Percentiles rank a stretch among this genome's conserved stretches.
Conservation (phyloP, 345 rosid genomes). For the Mallotus nudiflorus region DNA sequence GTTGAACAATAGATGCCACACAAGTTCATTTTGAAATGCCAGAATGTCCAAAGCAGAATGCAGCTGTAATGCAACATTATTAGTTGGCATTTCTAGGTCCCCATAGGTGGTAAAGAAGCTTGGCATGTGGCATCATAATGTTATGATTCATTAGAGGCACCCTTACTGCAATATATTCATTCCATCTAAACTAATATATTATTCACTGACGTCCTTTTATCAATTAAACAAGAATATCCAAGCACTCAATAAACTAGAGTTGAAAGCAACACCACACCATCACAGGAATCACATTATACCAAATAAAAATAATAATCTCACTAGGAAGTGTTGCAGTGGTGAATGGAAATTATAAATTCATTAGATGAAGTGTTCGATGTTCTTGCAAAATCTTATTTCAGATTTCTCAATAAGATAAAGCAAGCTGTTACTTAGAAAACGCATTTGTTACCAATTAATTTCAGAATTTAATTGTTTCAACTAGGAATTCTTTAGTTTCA, state of each 20-base stretch:
- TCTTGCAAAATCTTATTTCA: not conserved
- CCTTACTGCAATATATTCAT: not conserved
- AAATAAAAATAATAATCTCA: not conserved
- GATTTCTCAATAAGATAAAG: not conserved
- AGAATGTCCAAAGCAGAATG: not conserved
- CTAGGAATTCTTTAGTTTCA: not conserved
- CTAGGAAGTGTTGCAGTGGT: not conserved
- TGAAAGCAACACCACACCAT: not conserved
- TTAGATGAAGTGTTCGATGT: not conserved
- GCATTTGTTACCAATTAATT: not conserved
- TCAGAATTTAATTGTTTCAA: not conserved
- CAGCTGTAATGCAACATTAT: not conserved
- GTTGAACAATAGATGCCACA: not conserved
- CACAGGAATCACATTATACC: not conserved
- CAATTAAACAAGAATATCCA: not conserved
- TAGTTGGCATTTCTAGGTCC: not conserved
- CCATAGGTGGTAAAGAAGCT: not conserved
- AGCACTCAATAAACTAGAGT: not conserved
- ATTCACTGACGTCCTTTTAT: not conserved
- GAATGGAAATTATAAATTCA: not conserved
- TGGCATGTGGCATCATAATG: not conserved
- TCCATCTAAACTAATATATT: not conserved
- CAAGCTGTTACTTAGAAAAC: not conserved
- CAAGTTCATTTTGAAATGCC: no score
- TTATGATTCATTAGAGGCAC: not conserved